These are phyloP conservation scores for Salix caprea DNA, from an alignment of 345 rosid species.

Conservation along the genomic window DNA sequence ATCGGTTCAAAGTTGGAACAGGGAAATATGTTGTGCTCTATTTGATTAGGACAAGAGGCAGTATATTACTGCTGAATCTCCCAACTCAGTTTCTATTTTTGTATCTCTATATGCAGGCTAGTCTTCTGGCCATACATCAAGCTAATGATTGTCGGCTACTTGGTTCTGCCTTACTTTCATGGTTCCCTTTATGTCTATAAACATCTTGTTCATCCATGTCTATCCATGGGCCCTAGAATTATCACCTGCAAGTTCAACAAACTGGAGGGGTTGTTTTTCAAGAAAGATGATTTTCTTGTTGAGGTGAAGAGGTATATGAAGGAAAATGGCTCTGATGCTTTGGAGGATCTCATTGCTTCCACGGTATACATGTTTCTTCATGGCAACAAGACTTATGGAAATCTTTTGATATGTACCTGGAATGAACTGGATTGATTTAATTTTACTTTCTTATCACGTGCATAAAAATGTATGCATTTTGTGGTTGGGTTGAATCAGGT, in stretches of 20 bases:
- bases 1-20: neutral
- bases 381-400: neutral
- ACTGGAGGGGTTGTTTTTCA: neutral
- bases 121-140: conserved; percentile 33
- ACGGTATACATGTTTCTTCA: conserved; percentile 12
- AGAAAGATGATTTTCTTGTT: conserved; percentile 9
- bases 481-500: neutral
- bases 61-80: neutral
- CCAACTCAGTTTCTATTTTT: neutral
- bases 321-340: conserved; percentile 20
- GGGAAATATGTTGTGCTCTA: neutral
- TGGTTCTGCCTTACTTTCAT: conserved; percentile 22
- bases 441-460: neutral
- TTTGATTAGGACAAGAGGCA: neutral
- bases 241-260: conserved; percentile 14
- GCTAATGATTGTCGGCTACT: conserved; percentile 13
- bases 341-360: conserved; percentile 14
- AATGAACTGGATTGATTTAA: neutral
- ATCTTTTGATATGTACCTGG: neutral
- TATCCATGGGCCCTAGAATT: conserved; percentile 1
- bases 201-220: conserved; percentile 26
- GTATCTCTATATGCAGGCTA: neutral
- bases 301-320: conserved; percentile 6
- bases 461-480: neutral
- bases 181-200: conserved; percentile 31